A percentile compares a stretch with the other conserved stretches of the same genome.
phyloP scores from a whole-genome alignment of 2,329 filamentous ascomycete species.

The Botrytis sinoallii region DNA sequence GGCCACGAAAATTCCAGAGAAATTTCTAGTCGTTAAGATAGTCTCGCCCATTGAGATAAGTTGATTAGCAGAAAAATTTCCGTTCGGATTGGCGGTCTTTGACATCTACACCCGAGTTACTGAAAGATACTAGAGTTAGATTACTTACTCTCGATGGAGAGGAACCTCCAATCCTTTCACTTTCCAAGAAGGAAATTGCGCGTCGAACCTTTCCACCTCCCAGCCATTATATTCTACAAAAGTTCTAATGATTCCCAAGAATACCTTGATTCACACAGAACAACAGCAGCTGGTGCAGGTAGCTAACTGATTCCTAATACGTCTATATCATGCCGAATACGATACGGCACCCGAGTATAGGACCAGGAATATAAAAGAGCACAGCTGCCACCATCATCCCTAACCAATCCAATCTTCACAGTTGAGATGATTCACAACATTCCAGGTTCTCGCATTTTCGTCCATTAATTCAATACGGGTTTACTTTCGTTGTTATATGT shows the following conservation, averaged over 20 bases:
- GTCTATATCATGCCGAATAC: too few species aligned
- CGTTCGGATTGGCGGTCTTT: neutral
- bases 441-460: neutral
- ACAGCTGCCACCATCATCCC: neutral
- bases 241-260: neutral
- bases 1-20: too few species aligned
- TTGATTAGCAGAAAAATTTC: neutral
- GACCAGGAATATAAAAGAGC: neutral
- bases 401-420: neutral
- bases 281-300: too few species aligned
- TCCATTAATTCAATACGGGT: neutral
- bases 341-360: neutral
- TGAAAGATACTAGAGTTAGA: neutral
- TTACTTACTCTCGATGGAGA: neutral
- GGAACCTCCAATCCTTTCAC: neutral
- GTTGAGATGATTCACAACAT: neutral
- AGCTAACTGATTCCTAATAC: neutral
- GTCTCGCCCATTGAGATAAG: neutral
- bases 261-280: neutral
- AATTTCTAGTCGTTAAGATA: too few species aligned
- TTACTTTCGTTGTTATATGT: neutral
- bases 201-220: neutral
- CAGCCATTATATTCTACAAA: neutral
- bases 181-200: neutral
- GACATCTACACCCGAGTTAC: neutral